Percentiles rank a stretch among this genome's conserved stretches.
Evolutionary conservation across 331 rosid species (phyloP).

Genomic region (Spiraea crenata): DNA sequence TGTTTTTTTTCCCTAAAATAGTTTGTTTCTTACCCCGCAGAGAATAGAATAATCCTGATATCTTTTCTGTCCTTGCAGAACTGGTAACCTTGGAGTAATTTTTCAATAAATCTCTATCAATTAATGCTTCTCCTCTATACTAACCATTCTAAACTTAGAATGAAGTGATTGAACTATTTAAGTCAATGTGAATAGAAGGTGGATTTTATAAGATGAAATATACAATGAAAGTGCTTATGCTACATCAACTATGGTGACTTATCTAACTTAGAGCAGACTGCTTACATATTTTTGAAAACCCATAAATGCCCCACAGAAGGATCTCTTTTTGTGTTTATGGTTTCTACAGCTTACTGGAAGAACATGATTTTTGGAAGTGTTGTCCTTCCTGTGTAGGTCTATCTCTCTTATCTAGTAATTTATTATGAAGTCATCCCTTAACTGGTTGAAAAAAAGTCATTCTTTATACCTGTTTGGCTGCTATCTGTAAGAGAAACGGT

Average conservation of each 20-base stretch:
- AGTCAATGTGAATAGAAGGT: not conserved
- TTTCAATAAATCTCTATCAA: not conserved
- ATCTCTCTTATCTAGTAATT: too few relatives aligned
- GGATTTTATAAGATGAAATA: not conserved
- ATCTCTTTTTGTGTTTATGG: not conserved
- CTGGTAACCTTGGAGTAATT: not conserved
- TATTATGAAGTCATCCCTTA: not conserved
- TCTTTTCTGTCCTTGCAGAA: not conserved
- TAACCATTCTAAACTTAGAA: not conserved
- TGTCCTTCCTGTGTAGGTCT: not conserved
- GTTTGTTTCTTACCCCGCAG: not conserved
- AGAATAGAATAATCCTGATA: not conserved
- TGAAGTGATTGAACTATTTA: not conserved
- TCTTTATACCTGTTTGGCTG: not conserved
- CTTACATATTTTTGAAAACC: not conserved
- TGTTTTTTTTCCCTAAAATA: not conserved
- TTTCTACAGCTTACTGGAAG: not conserved
- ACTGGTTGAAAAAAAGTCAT: not conserved
- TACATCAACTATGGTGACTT: not conserved
- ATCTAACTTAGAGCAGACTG: not conserved
- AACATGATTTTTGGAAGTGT: not conserved
- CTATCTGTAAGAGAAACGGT: not conserved
- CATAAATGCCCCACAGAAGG: not conserved
- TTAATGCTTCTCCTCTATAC: not conserved
- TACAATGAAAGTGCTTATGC: not conserved